Percentiles rank a stretch among this genome's conserved stretches.
These are phyloP conservation scores for Pichia exigua DNA, from an alignment of 805 yeast genomes.

Conservation along the genomic window DNA sequence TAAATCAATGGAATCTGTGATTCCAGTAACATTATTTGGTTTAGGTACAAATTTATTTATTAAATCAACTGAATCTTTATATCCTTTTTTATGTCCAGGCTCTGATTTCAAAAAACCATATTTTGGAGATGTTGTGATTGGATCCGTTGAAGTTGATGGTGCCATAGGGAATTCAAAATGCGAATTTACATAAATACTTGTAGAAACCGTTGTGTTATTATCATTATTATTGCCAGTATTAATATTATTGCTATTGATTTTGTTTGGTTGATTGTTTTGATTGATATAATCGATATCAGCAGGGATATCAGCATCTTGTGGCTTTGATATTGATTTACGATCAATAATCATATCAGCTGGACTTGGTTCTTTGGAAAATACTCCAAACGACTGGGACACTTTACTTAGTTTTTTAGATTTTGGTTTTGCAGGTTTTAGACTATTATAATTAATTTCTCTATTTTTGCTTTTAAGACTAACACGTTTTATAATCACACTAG, in stretches of 20 bases:
- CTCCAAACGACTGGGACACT: slow-evolving; percentile 2
- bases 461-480: neutral
- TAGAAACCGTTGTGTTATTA: slow-evolving; percentile 7
- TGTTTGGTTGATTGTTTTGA: neutral
- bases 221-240: neutral
- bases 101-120: slow-evolving; percentile 4
- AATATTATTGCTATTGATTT: neutral
- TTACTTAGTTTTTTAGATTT: slow-evolving; percentile 5
- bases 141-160: neutral
- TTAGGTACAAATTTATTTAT: slow-evolving; percentile 1
- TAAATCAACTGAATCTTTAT: slow-evolving; percentile 13
- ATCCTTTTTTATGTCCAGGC: slow-evolving; percentile 3
- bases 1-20: slow-evolving; percentile 13
- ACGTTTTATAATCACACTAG: neutral
- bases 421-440: slow-evolving; percentile 7
- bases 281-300: neutral
- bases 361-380: neutral
- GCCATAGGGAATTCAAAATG: slow-evolving; percentile 27
- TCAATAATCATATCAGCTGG: neutral
- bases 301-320: too few relatives aligned
- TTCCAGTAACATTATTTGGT: slow-evolving; percentile 2
- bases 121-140: neutral
- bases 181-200: slow-evolving; percentile 25
- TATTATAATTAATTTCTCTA: neutral
- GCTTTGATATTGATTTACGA: neutral